phyloP scores from a whole-genome alignment of 305 asterid species.

The Withania somnifera region DNA sequence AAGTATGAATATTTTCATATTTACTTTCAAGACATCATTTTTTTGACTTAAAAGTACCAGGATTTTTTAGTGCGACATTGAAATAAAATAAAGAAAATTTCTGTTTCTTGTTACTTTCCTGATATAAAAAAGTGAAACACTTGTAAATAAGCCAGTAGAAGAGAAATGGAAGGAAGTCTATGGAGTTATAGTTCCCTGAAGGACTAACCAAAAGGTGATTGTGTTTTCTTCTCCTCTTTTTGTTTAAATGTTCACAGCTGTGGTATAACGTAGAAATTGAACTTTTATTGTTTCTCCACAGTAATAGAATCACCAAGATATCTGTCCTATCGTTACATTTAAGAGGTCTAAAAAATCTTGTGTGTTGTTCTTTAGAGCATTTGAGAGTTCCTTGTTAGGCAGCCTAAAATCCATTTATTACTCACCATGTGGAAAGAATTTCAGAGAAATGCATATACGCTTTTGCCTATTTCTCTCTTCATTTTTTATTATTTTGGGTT shows the following conservation, averaged over 20 bases:
- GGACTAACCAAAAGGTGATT: background rate
- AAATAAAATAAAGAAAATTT: background rate
- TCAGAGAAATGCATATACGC: background rate
- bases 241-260: background rate
- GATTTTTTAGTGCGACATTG: background rate
- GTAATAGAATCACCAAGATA: background rate
- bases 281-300: background rate
- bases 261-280: background rate
- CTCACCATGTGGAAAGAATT: background rate
- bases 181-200: background rate
- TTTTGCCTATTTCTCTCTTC: background rate
- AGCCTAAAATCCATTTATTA: background rate
- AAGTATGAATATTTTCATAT: background rate
- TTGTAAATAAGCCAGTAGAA: background rate
- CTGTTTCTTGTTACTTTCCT: background rate
- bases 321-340: background rate
- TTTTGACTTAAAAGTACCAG: background rate
- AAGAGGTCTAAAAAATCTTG: background rate
- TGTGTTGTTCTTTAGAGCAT: background rate
- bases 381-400: background rate
- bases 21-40: background rate
- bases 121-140: background rate
- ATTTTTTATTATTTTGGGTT: background rate
- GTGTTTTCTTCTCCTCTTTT: background rate
- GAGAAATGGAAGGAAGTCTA: background rate